phyloP scores from a whole-genome alignment of 495 filamentous ascomycete genomes.

The Penicillium cinerascens region DNA sequence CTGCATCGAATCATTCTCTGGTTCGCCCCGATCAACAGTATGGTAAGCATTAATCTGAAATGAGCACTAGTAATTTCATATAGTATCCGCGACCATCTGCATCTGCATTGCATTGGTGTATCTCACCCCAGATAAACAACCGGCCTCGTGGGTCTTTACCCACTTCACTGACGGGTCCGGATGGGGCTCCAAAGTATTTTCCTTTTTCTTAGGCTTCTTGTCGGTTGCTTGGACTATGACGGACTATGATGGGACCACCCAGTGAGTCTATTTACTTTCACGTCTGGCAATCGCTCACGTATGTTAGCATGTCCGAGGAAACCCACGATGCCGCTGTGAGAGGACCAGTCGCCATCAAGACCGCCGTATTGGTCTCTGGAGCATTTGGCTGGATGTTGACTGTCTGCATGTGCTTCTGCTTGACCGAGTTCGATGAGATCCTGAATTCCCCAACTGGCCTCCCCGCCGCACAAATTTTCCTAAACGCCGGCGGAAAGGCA shows the following conservation, averaged over 20 bases:
- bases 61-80: not conserved
- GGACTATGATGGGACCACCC: constrained; percentile 71
- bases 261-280: constrained; percentile 37
- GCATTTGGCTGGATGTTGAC: constrained; percentile 62
- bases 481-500: constrained; percentile 59
- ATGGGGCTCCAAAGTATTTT: constrained; percentile 61
- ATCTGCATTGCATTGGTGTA: constrained; percentile 62
- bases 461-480: constrained; percentile 67
- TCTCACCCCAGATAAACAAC: constrained; percentile 61
- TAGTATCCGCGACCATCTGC: constrained; percentile 53
- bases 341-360: constrained; percentile 62
- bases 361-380: constrained; percentile 64
- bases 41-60: constrained; percentile 4
- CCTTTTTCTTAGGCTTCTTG: constrained; percentile 65
- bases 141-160: constrained; percentile 64
- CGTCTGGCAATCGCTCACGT: not conserved
- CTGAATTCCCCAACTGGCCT: constrained; percentile 61
- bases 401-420: constrained; percentile 66
- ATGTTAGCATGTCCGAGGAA: constrained; percentile 64
- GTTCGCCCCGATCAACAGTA: constrained; percentile 73
- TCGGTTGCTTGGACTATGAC: constrained; percentile 77
- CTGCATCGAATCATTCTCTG: constrained; percentile 62
- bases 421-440: constrained; percentile 60
- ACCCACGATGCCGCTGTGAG: constrained; percentile 66
- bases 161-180: constrained; percentile 64